phyloP scores from a whole-genome alignment of 192 early-diverging fungal genomes.

The Podila verticillata region DNA sequence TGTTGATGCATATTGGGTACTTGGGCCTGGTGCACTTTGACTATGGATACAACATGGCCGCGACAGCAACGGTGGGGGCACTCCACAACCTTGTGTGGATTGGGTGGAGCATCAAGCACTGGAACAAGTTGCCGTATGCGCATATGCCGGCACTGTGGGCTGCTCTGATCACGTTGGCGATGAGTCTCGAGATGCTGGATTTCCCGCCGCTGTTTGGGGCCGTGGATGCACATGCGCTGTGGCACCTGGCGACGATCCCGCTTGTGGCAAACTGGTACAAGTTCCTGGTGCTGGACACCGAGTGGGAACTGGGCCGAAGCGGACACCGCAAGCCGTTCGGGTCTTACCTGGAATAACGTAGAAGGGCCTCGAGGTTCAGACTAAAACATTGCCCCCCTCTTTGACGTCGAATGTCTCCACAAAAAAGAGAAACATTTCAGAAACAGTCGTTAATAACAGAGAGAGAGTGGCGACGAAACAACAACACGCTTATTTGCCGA shows the following conservation, averaged over 20 bases:
- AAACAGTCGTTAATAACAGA: too few species aligned
- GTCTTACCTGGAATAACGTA: conserved; percentile 1
- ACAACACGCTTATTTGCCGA: too few species aligned
- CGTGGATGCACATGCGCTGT: conserved; percentile 95
- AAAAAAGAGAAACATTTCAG: too few species aligned
- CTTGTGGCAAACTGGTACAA: conserved; percentile 80
- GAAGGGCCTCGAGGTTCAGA: not conserved
- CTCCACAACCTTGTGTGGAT: conserved; percentile 82
- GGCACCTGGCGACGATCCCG: conserved; percentile 93
- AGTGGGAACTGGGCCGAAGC: conserved; percentile 55
- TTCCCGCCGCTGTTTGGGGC: conserved; percentile 85
- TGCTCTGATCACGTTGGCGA: conserved; percentile 71
- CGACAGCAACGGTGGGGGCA: conserved; percentile 80
- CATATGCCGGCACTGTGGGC: conserved; percentile 72
- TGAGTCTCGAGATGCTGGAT: conserved; percentile 91
- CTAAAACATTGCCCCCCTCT: too few species aligned
- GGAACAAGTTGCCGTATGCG: conserved; percentile 65
- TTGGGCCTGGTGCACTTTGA: conserved; percentile 83
- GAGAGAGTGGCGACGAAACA: not conserved
- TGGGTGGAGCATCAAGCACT: conserved; percentile 64
- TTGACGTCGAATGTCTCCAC: too few species aligned
- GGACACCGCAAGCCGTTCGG: conserved; percentile 10
- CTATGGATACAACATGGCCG: conserved; percentile 95
- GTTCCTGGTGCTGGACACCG: conserved; percentile 83
- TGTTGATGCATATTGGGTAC: conserved; percentile 74